Evolutionary conservation across 2,329 filamentous ascomycete genomes (phyloP), one percentile per base, ranked within the genome.

Genomic region (Fusarium sp.): DNA sequence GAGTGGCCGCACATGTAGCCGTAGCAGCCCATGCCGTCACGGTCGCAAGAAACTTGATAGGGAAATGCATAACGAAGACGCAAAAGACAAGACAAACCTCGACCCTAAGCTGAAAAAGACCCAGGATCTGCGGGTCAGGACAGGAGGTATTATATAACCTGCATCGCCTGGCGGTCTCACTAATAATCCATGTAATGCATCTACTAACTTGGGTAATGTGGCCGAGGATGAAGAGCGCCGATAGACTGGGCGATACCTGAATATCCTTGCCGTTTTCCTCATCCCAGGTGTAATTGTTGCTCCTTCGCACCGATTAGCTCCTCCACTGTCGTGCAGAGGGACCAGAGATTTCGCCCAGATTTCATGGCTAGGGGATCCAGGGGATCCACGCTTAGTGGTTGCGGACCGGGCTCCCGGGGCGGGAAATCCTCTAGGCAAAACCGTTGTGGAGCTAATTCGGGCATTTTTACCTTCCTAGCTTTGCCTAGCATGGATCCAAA

Each of bases 41-140:
- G 4, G 75, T 77, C 34, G 73, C 66, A n/a, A 78, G 30, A 18
- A 74, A 53, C 42, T 78, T 69, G 40, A 77, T 66, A 56, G 62
- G 58, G 51, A 55, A 58, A 28, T 47, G 45, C 72, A 74, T 74
- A 34, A 32, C 34, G 32, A 40, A 48, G n/a, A 9, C 25, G 20
- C 25, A 45, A 51, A 28, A 27, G 50, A 30, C 16, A 30, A 55
- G 13, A 13, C 16, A 37, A 37, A 16, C 21, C 25, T 58, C 25
- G 40, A 23, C 37, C 37, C 37, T 57, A 40, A 30, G 9, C 18
- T 45, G 23, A 11, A 27, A 27, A 18, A 16, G 9, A 18, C 18
- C 32, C 14, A 40, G 18, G 40, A 66, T 62, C 55, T 27, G n/a
- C 21, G 10, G 3, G 21, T 51, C 12, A 57, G 68, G 16, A 28